These are phyloP conservation scores for Aspergillus sp. DNA, from an alignment of 2,329 filamentous ascomycete genomes.

Conservation along the genomic window DNA sequence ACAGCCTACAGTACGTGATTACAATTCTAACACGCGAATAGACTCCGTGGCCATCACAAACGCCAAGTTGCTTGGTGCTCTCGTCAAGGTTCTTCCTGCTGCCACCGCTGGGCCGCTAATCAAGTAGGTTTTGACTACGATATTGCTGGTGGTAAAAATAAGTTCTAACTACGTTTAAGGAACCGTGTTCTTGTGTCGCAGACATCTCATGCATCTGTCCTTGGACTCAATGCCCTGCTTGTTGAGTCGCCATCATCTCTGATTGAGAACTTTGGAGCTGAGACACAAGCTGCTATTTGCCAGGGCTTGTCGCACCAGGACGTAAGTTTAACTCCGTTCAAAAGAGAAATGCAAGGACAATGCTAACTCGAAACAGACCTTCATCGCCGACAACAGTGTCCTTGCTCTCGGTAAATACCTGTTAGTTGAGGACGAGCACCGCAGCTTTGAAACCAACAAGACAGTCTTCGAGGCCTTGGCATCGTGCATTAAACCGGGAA, in stretches of 20 bases:
- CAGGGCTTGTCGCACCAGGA: conserved; percentile 71
- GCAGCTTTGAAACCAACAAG: conserved; percentile 68
- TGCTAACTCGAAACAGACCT: conserved; percentile 49
- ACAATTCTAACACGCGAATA: conserved; percentile 15
- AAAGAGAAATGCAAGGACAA: not conserved
- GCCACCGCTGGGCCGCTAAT: conserved; percentile 59
- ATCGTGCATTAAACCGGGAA: conserved; percentile 67
- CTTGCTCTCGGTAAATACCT: conserved; percentile 88
- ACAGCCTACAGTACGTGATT: not conserved
- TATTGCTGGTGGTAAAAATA: not conserved
- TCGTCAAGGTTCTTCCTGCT: conserved; percentile 76
- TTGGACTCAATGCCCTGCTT: conserved; percentile 83
- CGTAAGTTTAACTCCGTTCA: conserved; percentile 46
- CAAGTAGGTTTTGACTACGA: conserved; percentile 37
- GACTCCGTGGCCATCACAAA: conserved; percentile 79
- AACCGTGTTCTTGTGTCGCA: conserved; percentile 72
- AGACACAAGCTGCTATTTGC: conserved; percentile 68
- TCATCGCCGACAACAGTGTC: conserved; percentile 80
- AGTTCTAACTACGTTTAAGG: conserved; percentile 43
- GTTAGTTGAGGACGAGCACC: conserved; percentile 53
- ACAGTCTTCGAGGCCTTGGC: conserved; percentile 73
- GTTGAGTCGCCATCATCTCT: conserved; percentile 69
- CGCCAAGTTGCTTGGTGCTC: conserved; percentile 78
- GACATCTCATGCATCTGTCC: conserved; percentile 68
- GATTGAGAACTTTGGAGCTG: conserved; percentile 61